Base-by-base conservation (phyloP, 768 basidiomycete genomes). In the Amanita exitialis region DNA sequence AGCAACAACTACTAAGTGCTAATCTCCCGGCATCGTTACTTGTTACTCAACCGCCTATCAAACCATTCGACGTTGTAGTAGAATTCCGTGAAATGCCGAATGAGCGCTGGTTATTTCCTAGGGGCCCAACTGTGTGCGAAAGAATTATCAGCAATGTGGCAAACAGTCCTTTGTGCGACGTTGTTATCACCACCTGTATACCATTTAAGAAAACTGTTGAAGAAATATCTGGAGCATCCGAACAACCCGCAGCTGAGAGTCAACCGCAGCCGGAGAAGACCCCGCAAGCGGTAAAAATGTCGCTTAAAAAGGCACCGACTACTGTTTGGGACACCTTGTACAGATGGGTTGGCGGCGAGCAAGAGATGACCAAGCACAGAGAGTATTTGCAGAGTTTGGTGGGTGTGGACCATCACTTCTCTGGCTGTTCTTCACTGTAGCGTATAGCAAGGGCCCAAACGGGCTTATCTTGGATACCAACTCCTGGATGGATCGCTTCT, bases 91-190 rank as follows among this genome's bases (percentile, higher is more conserved):
- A 89, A 58, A 65, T 68, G 4, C 70, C 78, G 2, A 68, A 69
- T 38, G 83, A 86, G 43, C 75, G 80, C n/a, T 83, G 79, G 77
- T 57, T 84, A 5, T 69, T 90, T 49, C 86, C 87, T 47, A 77
- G 83, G 28, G 79, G 77, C 18, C 69, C 73, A 4, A 73, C 74
- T 6, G 64, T 73, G 27, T 79, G 71, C 53, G 76, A 83, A 54
- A 64, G 64, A 51, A 57, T 59, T 28, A 52, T 56, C 20, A 69
- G 23, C 52, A 55, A 53, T 44, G 47, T 49, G 8, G 54, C 51
- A 20, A 37, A 53, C 25, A 56, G 57, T 20, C 51, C 53, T 47
- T 27, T 51, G 7, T 65, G 60, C 46, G 64, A 68, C 47, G 67
- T 74, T n/a, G 57, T 68, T 6, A 61, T 82, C 5, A 71, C 71